Evolutionary conservation across 371 early-diverging fungal genomes (phyloP), one percentile per base, ranked within the genome.

Genomic region (Syncephalastrum contaminatum): DNA sequence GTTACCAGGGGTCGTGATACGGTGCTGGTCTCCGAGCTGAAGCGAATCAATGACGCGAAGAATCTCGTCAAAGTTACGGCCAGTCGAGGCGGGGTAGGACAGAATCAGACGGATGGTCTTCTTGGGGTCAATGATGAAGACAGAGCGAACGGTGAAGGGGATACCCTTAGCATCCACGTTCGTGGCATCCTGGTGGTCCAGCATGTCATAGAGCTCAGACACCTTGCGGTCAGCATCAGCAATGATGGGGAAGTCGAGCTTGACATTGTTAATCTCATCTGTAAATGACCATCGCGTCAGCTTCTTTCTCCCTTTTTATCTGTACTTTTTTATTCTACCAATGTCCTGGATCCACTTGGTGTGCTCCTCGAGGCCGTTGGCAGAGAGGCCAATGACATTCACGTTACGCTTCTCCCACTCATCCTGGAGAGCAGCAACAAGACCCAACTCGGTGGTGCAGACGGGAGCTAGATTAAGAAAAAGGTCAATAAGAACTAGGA

Each of bases 61-160:
- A 67, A 96, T 88, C 81, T 97, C 96, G 64, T 93, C 88, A 86
- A 95, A 95, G 88, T 96, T 95, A 65, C 98, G 88, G 39, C 98
- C 98, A 60, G 87, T 86, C 20, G 88, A 85, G 39, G 92, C 94
- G 25, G 98, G 96, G 69, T 97, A 97, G 16, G 92, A 86, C 51
- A 96, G 70, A 27, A 86, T 92, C 48, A 93, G 73, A 41, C 98
- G 91, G 69, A 97, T 90, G 39, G 76, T 84, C 86, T 95, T 92
- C 61, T 86, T 83, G 59, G 95, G 93, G 74, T 95, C 98, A 48
- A 97, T 87, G 64, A 97, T 83, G 74, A 96, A 97, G 41, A 97
- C 96, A 22, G 91, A 87, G 53, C 98, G 91, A 58, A 96, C 92
- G 27, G 98, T 97, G 72, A 95, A 88, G 3, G 96, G 96, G 59